Evolutionary conservation across 1,284 basidiomycete species (phyloP).

Genomic region (Neonothopanus nambi): DNA sequence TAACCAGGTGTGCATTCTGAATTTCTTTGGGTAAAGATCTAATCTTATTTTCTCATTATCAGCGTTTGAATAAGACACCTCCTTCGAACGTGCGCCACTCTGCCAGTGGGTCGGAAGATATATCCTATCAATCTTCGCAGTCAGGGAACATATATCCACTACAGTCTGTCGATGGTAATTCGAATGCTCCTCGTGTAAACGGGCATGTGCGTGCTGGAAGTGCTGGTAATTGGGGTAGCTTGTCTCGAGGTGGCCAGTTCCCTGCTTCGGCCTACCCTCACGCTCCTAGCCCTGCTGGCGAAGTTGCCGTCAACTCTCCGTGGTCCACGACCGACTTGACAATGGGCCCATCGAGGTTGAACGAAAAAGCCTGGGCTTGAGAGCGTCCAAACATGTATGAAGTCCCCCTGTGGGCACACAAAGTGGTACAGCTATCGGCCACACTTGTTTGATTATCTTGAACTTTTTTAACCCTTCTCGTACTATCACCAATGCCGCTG

Average conservation of each 20-base stretch:
- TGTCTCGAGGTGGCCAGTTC: constrained; percentile 55
- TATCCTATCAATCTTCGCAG: constrained; percentile 53
- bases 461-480: constrained; percentile 4
- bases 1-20: constrained; percentile 50
- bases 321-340: constrained; percentile 69
- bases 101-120: constrained; percentile 68
- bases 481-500: constrained; percentile 9
- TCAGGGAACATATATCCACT: constrained; percentile 51
- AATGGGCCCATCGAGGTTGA: constrained; percentile 53
- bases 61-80: constrained; percentile 50
- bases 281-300: constrained; percentile 55
- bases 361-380: constrained; percentile 66
- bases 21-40: constrained; percentile 10
- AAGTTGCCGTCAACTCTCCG: constrained; percentile 55
- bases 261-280: constrained; percentile 54
- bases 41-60: constrained; percentile 25
- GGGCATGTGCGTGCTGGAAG: constrained; percentile 76
- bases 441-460: constrained; percentile 4
- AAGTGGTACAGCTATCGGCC: background rate
- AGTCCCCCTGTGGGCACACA: constrained; percentile 2
- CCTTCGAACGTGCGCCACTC: constrained; percentile 65
- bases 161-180: constrained; percentile 38
- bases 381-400: constrained; percentile 5
- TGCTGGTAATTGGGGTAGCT: constrained; percentile 72
- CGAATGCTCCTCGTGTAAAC: constrained; percentile 43